Conservation (phyloP, 176 grass and related monocot genomes). For the Musa beccarii region DNA sequence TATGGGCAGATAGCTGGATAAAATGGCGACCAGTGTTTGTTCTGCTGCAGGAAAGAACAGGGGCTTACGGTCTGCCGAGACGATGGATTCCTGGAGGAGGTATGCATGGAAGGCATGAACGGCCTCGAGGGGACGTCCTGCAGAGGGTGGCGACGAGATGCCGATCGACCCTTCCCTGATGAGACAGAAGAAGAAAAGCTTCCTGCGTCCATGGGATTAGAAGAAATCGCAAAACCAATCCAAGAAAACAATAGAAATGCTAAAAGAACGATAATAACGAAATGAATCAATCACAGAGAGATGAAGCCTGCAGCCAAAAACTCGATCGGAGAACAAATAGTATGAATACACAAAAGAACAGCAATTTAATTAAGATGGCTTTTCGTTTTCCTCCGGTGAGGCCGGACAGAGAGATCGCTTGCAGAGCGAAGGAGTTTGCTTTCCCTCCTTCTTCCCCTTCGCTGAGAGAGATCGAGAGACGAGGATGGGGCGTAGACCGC, state of each 20-base stretch:
- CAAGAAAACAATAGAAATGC: background rate
- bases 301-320: conserved; percentile 18
- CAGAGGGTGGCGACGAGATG: conserved; percentile 27
- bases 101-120: conserved; percentile 44
- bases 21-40: background rate
- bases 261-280: background rate
- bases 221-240: conserved; percentile 13
- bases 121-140: conserved; percentile 42
- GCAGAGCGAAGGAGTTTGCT: too few relatives aligned
- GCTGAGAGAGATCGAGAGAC: too few relatives aligned
- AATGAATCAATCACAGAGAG: background rate
- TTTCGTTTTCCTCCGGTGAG: too few relatives aligned
- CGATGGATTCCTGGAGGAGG: conserved; percentile 23
- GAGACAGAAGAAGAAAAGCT: conserved; percentile 34
- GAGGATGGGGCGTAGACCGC: too few relatives aligned
- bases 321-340: conserved; percentile 11
- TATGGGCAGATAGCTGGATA: background rate
- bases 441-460: too few relatives aligned
- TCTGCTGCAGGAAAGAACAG: too few relatives aligned
- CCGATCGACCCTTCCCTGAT: conserved; percentile 31
- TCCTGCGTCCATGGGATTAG: conserved; percentile 43
- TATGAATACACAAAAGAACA: too few relatives aligned
- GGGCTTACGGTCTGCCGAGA: conserved; percentile 32
- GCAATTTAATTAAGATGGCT: too few relatives aligned
- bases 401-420: too few relatives aligned